Percentiles rank a stretch among this genome's conserved stretches.
Evolutionary conservation across 495 filamentous ascomycete genomes (phyloP).

Genomic region (Podospora pseudoanserina): DNA sequence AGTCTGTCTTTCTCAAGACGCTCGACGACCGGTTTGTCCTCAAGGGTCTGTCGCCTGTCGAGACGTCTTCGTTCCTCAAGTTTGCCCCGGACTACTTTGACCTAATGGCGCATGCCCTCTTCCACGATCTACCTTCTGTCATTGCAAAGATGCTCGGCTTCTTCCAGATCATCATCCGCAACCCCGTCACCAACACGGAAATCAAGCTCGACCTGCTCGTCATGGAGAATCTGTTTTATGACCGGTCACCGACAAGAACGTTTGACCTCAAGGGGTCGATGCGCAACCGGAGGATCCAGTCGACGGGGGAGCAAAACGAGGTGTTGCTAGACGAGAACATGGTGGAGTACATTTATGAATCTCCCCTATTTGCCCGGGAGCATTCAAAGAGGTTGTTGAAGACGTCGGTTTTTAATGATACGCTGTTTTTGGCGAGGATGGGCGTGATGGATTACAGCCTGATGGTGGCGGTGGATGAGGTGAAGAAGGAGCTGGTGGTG

Average conservation of each 20-base stretch:
- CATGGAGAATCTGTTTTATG: slow-evolving; percentile 99
- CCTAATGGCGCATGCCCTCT: slow-evolving; percentile 92
- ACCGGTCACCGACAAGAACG: slow-evolving; percentile 83
- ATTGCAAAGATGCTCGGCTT: slow-evolving; percentile 99
- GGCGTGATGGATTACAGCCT: slow-evolving; percentile 99
- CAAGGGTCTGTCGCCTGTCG: slow-evolving; percentile 75
- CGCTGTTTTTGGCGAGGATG: slow-evolving; percentile 82
- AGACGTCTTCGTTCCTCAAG: slow-evolving; percentile 88
- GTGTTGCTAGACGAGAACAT: slow-evolving; percentile 98
- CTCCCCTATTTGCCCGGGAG: slow-evolving; percentile 87
- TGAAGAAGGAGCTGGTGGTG: slow-evolving; percentile 82
- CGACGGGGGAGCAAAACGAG: slow-evolving; percentile 91
- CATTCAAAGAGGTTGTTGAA: slow-evolving; percentile 87
- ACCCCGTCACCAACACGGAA: slow-evolving; percentile 83
- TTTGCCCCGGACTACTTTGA: slow-evolving; percentile 97
- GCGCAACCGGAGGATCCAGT: slow-evolving; percentile 94
- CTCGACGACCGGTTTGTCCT: slow-evolving; percentile 87
- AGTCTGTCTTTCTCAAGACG: slow-evolving; percentile 96
- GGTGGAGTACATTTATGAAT: slow-evolving; percentile 98
- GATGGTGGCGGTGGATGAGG: slow-evolving; percentile 96
- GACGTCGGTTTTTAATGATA: slow-evolving; percentile 93
- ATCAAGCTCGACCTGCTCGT: slow-evolving; percentile 92
- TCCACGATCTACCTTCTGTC: slow-evolving; percentile 92
- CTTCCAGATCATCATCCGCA: slow-evolving; percentile 95
- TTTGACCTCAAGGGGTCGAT: slow-evolving; percentile 98